Evolutionary conservation across 2,329 filamentous ascomycete species (phyloP).

Genomic region (Escovopsis weberi): DNA sequence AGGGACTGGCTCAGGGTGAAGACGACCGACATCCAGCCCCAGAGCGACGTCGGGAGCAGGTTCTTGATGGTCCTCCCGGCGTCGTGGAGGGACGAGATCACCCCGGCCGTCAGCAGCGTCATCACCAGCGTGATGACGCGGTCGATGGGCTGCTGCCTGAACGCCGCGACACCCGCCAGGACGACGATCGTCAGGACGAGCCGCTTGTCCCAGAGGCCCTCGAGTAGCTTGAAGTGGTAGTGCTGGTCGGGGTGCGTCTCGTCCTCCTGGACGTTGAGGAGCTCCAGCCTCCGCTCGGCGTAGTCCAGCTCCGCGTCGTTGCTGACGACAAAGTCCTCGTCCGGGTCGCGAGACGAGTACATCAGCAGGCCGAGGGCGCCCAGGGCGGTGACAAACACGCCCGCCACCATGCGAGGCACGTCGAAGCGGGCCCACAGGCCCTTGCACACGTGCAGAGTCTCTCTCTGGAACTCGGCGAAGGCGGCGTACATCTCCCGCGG

Average conservation of each 20-base stretch:
- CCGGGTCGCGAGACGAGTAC: slow-evolving; percentile 50
- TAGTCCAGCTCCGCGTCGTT: slow-evolving; percentile 44
- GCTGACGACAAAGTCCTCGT: slow-evolving; percentile 38
- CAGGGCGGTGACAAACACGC: slow-evolving; percentile 54
- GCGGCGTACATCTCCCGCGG: slow-evolving; percentile 34
- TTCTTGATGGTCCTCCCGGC: slow-evolving; percentile 30
- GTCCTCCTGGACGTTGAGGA: slow-evolving; percentile 23
- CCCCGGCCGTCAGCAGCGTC: slow-evolving; percentile 25
- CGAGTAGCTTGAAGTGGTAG: slow-evolving; percentile 19
- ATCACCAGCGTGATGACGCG: slow-evolving; percentile 25
- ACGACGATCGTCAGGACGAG: slow-evolving; percentile 18
- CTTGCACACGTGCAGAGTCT: slow-evolving; percentile 68
- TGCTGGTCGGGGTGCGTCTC: slow-evolving; percentile 26
- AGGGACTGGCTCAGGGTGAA: slow-evolving; percentile 80
- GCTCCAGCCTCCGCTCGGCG: slow-evolving; percentile 42
- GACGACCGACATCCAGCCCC: slow-evolving; percentile 74
- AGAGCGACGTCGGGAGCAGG: slow-evolving; percentile 58
- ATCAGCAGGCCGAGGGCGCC: slow-evolving; percentile 56
- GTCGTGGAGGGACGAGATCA: slow-evolving; percentile 27
- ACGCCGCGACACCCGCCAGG: slow-evolving; percentile 16
- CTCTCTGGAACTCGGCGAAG: slow-evolving; percentile 60
- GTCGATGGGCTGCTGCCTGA: slow-evolving; percentile 18
- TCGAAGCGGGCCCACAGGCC: slow-evolving; percentile 88
- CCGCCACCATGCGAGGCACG: slow-evolving; percentile 68
- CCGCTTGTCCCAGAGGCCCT: slow-evolving; percentile 21